Percentiles rank a stretch among this genome's conserved stretches.
These are phyloP conservation scores for Mycena galericulata DNA, from an alignment of 768 basidiomycete genomes.

Conservation along the genomic window DNA sequence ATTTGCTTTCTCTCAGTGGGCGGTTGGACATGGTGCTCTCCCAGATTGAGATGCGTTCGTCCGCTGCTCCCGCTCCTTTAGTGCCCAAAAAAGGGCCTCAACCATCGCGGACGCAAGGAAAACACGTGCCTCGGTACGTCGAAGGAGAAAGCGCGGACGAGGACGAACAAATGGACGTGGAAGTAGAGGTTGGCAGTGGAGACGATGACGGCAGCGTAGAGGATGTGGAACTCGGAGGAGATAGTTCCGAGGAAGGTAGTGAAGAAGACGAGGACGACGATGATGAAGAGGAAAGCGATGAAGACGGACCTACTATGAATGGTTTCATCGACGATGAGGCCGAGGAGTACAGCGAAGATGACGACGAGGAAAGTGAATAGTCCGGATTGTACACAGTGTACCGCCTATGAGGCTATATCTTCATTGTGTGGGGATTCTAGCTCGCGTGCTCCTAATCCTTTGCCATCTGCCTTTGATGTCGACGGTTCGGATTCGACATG, in stretches of 20 bases:
- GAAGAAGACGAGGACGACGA: slow-evolving; percentile 58
- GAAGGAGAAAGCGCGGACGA: slow-evolving; percentile 87
- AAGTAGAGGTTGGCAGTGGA: slow-evolving; percentile 70
- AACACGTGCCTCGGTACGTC: slow-evolving; percentile 66
- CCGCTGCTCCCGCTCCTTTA: slow-evolving; percentile 71
- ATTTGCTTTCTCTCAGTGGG: slow-evolving; percentile 86
- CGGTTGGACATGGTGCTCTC: slow-evolving; percentile 94
- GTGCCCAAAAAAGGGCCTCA: slow-evolving; percentile 54
- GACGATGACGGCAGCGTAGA: slow-evolving; percentile 83
- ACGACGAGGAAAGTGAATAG: slow-evolving; percentile 64
- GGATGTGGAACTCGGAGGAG: slow-evolving; percentile 79
- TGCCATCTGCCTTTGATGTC: not conserved
- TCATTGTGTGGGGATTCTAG: slow-evolving; percentile 28
- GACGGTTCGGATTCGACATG: slow-evolving; percentile 13
- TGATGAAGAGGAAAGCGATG: slow-evolving; percentile 58
- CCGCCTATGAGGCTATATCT: slow-evolving; percentile 21
- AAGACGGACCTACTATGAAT: slow-evolving; percentile 54
- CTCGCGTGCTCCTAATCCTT: slow-evolving; percentile 22
- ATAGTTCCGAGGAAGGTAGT: slow-evolving; percentile 64
- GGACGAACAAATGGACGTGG: slow-evolving; percentile 67
- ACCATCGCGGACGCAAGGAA: slow-evolving; percentile 48
- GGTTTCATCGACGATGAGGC: slow-evolving; percentile 75
- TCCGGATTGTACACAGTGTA: slow-evolving; percentile 52
- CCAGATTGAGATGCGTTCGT: slow-evolving; percentile 90
- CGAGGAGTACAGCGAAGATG: slow-evolving; percentile 65